Conservation (phyloP, 179 eudicot genomes). For the Patellifolia procumbens region DNA sequence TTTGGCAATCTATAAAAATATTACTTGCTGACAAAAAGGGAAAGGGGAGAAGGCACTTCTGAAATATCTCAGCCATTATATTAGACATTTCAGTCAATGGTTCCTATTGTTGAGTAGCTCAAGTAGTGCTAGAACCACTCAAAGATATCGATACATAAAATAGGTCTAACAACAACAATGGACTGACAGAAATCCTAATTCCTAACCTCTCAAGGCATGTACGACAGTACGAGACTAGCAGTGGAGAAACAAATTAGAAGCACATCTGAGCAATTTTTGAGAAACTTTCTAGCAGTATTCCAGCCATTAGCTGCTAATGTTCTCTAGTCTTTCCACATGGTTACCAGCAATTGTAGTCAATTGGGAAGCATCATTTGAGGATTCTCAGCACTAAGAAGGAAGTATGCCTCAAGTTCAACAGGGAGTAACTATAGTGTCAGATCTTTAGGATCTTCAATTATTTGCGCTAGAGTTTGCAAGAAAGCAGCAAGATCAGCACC, state of each 20-base stretch:
- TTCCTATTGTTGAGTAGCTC: constrained; percentile 6
- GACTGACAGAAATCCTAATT: constrained; percentile 4
- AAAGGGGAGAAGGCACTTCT: background rate
- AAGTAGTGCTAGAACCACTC: constrained; percentile 9
- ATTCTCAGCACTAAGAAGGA: background rate
- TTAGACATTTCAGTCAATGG: constrained; percentile 4
- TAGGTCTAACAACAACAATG: constrained; percentile 18
- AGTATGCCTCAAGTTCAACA: constrained; percentile 9
- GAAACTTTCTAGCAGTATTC: background rate
- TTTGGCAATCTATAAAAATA: background rate
- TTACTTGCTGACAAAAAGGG: background rate
- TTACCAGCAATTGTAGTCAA: background rate
- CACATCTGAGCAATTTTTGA: constrained; percentile 6
- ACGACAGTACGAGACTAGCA: background rate
- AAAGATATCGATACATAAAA: constrained; percentile 7
- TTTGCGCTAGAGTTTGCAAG: constrained; percentile 81
- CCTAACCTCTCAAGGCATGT: background rate
- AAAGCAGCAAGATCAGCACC: constrained; percentile 93
- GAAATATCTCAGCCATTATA: background rate
- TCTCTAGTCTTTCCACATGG: constrained; percentile 22
- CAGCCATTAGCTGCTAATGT: background rate
- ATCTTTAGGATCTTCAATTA: constrained; percentile 91
- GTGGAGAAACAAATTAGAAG: constrained; percentile 8
- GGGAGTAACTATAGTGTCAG: constrained; percentile 45
- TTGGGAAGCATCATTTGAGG: constrained; percentile 11